Evolutionary conservation across 1,284 basidiomycete species (phyloP), one percentile per base, ranked within the genome.

Genomic region (Termitomyces sp.): DNA sequence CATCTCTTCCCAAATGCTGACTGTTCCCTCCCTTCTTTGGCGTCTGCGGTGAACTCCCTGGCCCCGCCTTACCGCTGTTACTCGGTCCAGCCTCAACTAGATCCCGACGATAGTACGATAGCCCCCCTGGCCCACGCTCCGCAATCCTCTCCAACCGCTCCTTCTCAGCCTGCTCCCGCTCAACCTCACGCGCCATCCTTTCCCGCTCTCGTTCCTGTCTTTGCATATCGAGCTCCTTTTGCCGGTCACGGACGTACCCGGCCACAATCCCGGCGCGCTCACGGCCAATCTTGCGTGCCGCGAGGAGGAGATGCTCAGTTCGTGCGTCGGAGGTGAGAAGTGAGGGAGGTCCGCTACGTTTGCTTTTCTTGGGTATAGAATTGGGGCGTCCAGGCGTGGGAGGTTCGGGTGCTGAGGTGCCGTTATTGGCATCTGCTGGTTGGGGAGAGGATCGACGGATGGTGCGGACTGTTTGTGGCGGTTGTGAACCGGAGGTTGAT

Each of bases 231-330:
- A 63, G 66, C 50, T 73, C 71, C 24, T 65, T 66, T 38, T 66
- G 61, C 26, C 66, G 65, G 21, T 56, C 55, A 53, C 65, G 62
- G 15, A 74, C 56, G 21, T 70, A 63, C 10, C 80, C 80, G 2
- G 78, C 72, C 1, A 81, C 62, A 2, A 76, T 62, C 6, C 71
- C 73, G 1, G 79, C 78, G 8, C 82, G 75, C 56, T 79, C 72
- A 13, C 78, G 73, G 3, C 83, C 84, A 8, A 85, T 71, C 52
- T 71, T 79, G 13, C 81, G 74, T 2, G 82, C 80, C 0, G 83
- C 84, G 15, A 82, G 70, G 2, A 87, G 70, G 15, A 85, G 64
- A 61, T 82, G 82, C 59, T 86, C 84, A 0, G 78, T 70, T 17
- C 81, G 75, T 1, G 84, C 84, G 58, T 86, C 83, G 0, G 79